Base-by-base conservation (phyloP, 495 filamentous ascomycete genomes). In the Penicillium pancosmium region DNA sequence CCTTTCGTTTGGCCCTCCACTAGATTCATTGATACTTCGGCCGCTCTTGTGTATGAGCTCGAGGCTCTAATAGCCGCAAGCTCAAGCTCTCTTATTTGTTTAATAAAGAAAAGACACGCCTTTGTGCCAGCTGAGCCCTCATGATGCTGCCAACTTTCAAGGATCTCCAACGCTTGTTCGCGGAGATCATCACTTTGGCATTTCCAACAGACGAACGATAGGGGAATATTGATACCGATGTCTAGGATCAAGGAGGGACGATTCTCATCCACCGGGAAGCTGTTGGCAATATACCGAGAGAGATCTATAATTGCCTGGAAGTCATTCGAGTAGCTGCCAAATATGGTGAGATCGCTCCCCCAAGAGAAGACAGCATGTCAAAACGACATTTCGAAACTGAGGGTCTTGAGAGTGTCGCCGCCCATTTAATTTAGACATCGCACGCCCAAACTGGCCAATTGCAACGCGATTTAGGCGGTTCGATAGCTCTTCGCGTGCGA, bases 191-290 rank as follows among this genome's bases (percentile, higher is more conserved):
- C 64, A 25, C 73, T 68, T n/a, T 75, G 79, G 57, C 82, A 86
- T 51, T 79, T 78, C 46, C 78, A 57, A 5, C 77, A 76, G 1
- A 74, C 67, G 60, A 69, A 77, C 54, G 77, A 81, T 1, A 83
- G 65, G 0, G 78, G 74, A 8, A 76, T 70, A 15, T 81, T 70
- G 31, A 69, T 57, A 19, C 55, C 63, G 21, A 59, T 60, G 25
- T 69, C 66, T 31, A 69, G 19, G 36, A 38, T 8, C 10, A 12
- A 38, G 11, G 4, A 38, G 35, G 35, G 35, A 11, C 35, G 35
- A 15, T 11, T 11, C 13, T 38, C 35, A 38, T 38, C 3, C 0
- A 11, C 35, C 35, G 4, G 4, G 13, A 38, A 21, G 2, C 19
- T 21, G 19, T 38, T 38, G 5, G 35, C 35, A 38, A 38, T 38